Conservation (phyloP, 768 basidiomycete genomes). For the Cystofilobasidium capitatum region DNA sequence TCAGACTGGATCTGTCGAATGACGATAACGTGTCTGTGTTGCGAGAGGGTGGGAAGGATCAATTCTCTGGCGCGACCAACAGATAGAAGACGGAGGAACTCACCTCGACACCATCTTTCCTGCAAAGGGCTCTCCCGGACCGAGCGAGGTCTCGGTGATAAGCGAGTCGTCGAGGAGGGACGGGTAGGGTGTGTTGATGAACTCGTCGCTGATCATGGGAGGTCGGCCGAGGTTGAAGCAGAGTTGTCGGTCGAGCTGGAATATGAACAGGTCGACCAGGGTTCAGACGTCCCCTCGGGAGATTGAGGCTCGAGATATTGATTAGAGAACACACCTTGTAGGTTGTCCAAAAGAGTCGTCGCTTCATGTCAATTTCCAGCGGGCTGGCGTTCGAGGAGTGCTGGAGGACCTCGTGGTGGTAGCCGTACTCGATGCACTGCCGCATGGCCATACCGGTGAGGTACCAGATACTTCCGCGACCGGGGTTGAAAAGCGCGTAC, state of each 20-base stretch:
- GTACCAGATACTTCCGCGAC: conserved; percentile 41
- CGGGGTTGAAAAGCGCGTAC: conserved; percentile 41
- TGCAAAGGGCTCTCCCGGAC: neutral
- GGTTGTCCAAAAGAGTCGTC: conserved; percentile 25
- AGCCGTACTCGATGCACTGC: conserved; percentile 39
- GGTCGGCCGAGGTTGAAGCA: conserved; percentile 38
- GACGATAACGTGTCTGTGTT: conserved; percentile 33
- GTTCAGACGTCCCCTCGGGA: neutral
- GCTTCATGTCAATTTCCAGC: conserved; percentile 27
- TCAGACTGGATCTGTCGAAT: conserved; percentile 40
- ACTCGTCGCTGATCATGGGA: conserved; percentile 40
- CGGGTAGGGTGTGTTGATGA: conserved; percentile 38
- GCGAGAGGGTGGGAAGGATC: conserved; percentile 28
- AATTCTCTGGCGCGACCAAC: conserved; percentile 22
- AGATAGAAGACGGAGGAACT: neutral
- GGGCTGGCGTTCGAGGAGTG: conserved; percentile 24
- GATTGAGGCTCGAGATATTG: neutral
- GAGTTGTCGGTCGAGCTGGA: conserved; percentile 39
- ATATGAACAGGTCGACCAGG: conserved; percentile 27
- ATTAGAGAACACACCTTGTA: conserved; percentile 14
- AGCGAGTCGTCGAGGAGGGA: conserved; percentile 36
- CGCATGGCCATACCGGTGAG: conserved; percentile 39
- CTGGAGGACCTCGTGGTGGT: conserved; percentile 36
- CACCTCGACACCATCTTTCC: conserved; percentile 7
- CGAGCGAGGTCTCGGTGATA: conserved; percentile 28